phyloP scores from a whole-genome alignment of 148 eudicot genomes.

The Tetragonia tetragonoides region DNA sequence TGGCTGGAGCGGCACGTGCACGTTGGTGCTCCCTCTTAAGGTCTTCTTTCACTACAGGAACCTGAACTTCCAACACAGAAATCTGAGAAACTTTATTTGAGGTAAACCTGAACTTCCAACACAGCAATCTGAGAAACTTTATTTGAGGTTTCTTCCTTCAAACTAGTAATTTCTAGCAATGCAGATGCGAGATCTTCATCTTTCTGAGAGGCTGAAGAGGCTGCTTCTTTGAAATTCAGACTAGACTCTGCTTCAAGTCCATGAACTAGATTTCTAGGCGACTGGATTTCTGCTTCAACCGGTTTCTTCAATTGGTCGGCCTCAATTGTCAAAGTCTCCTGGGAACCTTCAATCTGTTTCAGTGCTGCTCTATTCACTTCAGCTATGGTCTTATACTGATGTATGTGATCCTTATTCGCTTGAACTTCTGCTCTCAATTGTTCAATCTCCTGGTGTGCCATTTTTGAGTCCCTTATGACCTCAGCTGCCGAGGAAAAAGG shows the following conservation, averaged over 20 bases:
- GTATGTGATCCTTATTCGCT: conserved; percentile 75
- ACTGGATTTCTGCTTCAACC: conserved; percentile 68
- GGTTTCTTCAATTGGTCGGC: conserved; percentile 58
- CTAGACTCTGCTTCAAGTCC: conserved; percentile 64
- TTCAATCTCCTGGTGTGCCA: conserved; percentile 63
- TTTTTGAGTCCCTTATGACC: conserved; percentile 33
- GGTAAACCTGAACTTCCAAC: conserved; percentile 52
- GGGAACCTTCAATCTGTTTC: conserved; percentile 72
- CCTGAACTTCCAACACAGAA: conserved; percentile 48
- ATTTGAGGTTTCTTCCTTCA: conserved; percentile 57
- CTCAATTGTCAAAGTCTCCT: conserved; percentile 67
- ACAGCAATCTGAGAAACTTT: conserved; percentile 55
- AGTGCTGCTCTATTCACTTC: conserved; percentile 80
- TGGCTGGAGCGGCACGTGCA: conserved; percentile 67
- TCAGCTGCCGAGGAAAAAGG: conserved; percentile 39
- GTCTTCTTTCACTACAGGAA: conserved; percentile 61
- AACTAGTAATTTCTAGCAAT: conserved; percentile 47
- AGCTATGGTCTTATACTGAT: conserved; percentile 90
- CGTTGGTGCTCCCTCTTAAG: conserved; percentile 70
- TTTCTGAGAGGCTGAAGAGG: conserved; percentile 49
- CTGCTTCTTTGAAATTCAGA: conserved; percentile 59
- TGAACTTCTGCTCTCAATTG: conserved; percentile 65
- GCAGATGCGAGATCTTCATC: conserved; percentile 69
- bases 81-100: conserved; percentile 56
- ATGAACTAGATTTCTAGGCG: conserved; percentile 46